These are phyloP conservation scores for Globisporangium paddicum DNA, from an alignment of 352 stramenopile genomes.

Conservation along the genomic window DNA sequence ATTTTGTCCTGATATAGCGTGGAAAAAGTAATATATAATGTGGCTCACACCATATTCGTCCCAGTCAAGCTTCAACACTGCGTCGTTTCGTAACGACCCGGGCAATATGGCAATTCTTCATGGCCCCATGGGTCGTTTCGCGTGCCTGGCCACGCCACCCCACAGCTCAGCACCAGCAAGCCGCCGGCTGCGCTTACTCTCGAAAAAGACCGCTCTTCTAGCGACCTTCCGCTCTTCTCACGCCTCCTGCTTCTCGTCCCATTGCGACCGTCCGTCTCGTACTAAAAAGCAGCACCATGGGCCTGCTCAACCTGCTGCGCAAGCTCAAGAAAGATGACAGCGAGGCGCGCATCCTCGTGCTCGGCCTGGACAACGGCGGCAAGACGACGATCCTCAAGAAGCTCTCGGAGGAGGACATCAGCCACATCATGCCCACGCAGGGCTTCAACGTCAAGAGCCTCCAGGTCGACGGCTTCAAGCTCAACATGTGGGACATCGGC, in stretches of 20 bases:
- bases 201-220: slow-evolving; percentile 26
- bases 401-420: slow-evolving; percentile 94
- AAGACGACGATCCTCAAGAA: slow-evolving; percentile 98
- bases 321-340: slow-evolving; percentile 96
- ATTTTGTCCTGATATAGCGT: background rate
- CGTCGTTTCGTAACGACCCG: slow-evolving; percentile 32
- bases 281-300: slow-evolving; percentile 44
- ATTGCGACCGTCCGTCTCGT: background rate
- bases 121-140: background rate
- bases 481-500: slow-evolving; percentile 99
- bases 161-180: background rate
- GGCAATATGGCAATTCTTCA: background rate
- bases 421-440: slow-evolving; percentile 91
- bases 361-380: slow-evolving; percentile 94
- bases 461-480: slow-evolving; percentile 95
- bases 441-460: slow-evolving; percentile 97
- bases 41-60: no score
- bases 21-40: no score
- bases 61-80: background rate
- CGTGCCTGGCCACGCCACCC: background rate
- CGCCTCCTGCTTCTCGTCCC: background rate
- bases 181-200: slow-evolving; percentile 26
- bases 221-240: background rate
- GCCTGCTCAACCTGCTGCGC: slow-evolving; percentile 90
- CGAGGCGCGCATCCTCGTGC: slow-evolving; percentile 92